These are phyloP conservation scores for Aspergillus melleus DNA, from an alignment of 2,329 filamentous ascomycete species.

Conservation along the genomic window DNA sequence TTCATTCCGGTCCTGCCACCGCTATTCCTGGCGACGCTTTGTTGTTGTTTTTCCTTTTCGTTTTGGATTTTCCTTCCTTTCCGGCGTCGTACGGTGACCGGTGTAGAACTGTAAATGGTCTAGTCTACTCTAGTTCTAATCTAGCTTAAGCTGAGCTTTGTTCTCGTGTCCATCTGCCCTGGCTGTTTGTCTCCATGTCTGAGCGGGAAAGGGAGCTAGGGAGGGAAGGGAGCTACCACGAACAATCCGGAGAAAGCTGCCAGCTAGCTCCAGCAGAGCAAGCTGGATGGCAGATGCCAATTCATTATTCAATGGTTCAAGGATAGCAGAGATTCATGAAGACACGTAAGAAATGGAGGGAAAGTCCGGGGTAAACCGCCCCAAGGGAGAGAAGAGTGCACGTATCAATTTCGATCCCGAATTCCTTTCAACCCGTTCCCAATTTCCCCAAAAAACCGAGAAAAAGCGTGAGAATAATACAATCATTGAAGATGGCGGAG, in stretches of 20 bases:
- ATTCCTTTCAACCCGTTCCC: no score
- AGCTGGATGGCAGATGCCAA: not conserved
- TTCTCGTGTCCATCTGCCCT: not conserved
- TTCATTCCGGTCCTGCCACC: conserved; percentile 1
- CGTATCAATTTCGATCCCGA: not conserved
- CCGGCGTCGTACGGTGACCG: not conserved
- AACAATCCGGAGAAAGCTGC: not conserved
- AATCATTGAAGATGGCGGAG: not conserved
- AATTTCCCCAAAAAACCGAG: not conserved
- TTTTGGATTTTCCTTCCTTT: not conserved
- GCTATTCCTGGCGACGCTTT: not conserved
- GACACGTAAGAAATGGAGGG: not conserved
- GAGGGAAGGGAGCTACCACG: not conserved
- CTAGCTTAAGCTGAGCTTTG: not conserved
- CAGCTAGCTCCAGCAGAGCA: not conserved
- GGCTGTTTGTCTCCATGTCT: not conserved
- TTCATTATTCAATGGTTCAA: not conserved
- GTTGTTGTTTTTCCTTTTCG: not conserved
- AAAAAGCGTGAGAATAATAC: not conserved
- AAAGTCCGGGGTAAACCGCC: conserved; percentile 4
- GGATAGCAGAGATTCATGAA: not conserved
- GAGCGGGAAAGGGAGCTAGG: no score
- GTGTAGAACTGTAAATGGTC: no score
- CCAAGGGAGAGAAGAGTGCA: not conserved
- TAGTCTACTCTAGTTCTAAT: not conserved